Evolutionary conservation across 73 alveolate genomes (phyloP).

Genomic region (Breviolum minutum): DNA sequence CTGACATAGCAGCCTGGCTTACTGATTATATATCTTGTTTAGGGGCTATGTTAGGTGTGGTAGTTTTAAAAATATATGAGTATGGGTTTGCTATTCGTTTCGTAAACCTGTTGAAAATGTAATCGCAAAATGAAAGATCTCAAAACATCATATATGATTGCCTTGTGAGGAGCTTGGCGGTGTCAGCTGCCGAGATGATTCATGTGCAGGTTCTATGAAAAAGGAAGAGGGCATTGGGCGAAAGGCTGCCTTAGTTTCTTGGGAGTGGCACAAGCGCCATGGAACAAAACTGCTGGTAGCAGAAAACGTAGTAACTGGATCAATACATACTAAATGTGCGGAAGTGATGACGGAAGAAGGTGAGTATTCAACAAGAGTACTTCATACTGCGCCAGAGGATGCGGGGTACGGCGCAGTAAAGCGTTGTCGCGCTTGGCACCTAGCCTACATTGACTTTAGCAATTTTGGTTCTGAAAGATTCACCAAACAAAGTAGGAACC

Average conservation of each 20-base stretch:
- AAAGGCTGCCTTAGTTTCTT: neutral
- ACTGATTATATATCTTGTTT: neutral
- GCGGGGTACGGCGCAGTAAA: neutral
- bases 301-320: neutral
- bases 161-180: neutral
- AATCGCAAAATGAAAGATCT: neutral
- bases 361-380: neutral
- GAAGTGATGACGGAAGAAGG: neutral
- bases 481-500: too few relatives aligned
- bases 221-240: neutral
- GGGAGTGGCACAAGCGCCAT: neutral
- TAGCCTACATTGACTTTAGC: neutral
- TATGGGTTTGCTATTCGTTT: neutral
- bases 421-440: neutral
- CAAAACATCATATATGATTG: neutral
- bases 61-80: neutral
- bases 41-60: neutral
- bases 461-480: neutral
- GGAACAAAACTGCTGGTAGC: neutral
- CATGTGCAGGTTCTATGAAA: neutral
- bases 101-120: neutral
- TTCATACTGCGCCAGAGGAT: neutral
- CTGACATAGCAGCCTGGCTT: too few relatives aligned
- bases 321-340: neutral
- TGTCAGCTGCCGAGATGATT: neutral